phyloP scores from a whole-genome alignment of 768 basidiomycete species.

The Podaxis sp. region DNA sequence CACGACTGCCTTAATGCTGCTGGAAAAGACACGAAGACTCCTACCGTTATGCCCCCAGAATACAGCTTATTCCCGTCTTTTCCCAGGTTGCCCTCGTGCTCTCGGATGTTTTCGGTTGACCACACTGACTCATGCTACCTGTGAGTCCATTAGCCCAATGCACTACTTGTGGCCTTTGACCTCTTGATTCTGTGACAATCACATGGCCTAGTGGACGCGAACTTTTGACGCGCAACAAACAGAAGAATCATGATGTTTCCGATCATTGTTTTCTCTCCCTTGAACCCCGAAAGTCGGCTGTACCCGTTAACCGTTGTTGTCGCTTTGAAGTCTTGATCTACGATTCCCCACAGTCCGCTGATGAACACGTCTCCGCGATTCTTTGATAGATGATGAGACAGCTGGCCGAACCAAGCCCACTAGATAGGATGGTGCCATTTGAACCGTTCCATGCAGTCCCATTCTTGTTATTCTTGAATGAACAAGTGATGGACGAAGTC shows the following conservation, averaged over 20 bases:
- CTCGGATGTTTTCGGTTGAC: too few relatives aligned
- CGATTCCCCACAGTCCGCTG: conserved; percentile 1
- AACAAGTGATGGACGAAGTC: neutral
- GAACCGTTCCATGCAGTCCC: neutral
- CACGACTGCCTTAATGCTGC: too few relatives aligned
- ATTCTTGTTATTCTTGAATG: neutral
- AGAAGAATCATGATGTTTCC: neutral
- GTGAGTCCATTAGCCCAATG: too few relatives aligned
- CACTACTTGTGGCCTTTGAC: too few relatives aligned
- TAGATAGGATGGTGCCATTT: neutral
- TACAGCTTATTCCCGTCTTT: too few relatives aligned
- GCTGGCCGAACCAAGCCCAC: neutral
- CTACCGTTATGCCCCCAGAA: too few relatives aligned
- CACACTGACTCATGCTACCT: too few relatives aligned
- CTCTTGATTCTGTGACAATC: neutral
- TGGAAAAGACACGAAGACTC: too few relatives aligned
- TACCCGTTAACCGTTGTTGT: conserved; percentile 4
- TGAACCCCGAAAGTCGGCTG: neutral
- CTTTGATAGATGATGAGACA: neutral
- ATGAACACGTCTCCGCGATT: neutral
- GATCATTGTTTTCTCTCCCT: neutral
- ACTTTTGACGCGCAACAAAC: neutral
- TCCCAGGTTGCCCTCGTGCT: too few relatives aligned
- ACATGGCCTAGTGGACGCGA: neutral
- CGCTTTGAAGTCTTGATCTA: neutral